Base-by-base conservation (phyloP, 2,329 filamentous ascomycete genomes). In the Trichoderma breve region DNA sequence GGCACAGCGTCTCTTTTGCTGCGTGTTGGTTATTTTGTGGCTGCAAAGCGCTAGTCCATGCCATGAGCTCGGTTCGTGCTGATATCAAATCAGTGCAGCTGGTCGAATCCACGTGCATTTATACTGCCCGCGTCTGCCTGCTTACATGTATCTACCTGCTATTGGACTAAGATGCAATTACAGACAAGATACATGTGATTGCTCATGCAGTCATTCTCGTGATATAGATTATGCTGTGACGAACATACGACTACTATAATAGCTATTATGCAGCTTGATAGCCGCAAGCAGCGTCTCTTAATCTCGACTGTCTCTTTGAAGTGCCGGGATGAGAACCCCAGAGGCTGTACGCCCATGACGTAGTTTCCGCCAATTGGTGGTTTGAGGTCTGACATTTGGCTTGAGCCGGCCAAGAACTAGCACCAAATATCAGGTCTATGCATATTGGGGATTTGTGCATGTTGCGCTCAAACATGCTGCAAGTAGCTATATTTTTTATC, bases 351-450 rank as follows among this genome's bases (percentile, higher is more conserved):
- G 28, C 65, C 47, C 39, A 69, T 69, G 65, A 69, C 65, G 65
- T 69, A 69, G 65, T 9, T 69, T 60, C 47, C 34, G n/a, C 65
- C 65, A 69, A 69, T 69, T 43, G 64, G 65, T 24, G 12, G 26
- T 60, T 34, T 26, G 12, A 34, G 15, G 53, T 47, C 26, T 61
- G 65, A 34, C 30, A 36, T 9, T 24, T 26, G 55, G 55, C 65
- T 60, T 34, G 26, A 43, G 36, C 47, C 51, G 34, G 24, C 26
- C n/a, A 15, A 9, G 26, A 53, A 53, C 62, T 65, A 18, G 43
- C 43, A 51, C 11, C 6, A 0, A 28, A 32, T 21, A 24, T 51
- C 28, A 30, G 36, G 34, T 18, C 4, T 24, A 39, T 39, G 14
- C 34, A 62, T 51, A 3, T 28, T 36, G 3, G 6, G 6, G 15